phyloP scores from a whole-genome alignment of 2,329 filamentous ascomycete species.

The Fusarium mundagurra region DNA sequence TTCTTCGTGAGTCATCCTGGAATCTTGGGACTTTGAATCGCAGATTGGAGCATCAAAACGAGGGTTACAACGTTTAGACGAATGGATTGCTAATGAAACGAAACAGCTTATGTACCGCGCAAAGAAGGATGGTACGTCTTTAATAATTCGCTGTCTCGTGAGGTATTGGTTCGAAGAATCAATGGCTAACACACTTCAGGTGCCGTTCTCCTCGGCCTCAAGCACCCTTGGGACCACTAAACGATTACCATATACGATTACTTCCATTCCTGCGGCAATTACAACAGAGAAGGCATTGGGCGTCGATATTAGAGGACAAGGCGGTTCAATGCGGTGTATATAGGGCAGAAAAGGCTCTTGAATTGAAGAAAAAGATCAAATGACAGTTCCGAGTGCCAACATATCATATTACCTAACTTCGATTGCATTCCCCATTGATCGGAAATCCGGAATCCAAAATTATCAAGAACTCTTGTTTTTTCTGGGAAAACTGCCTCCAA shows the following conservation, averaged over 20 bases:
- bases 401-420: slow-evolving; percentile 67
- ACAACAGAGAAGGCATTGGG: slow-evolving; percentile 13
- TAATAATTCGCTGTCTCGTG: background rate
- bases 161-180: background rate
- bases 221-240: slow-evolving; percentile 96
- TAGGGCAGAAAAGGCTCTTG: slow-evolving; percentile 33
- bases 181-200: slow-evolving; percentile 52
- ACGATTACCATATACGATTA: slow-evolving; percentile 33
- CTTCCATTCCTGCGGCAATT: slow-evolving; percentile 17
- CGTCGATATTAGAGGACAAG: background rate
- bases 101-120: slow-evolving; percentile 90
- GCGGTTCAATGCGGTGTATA: slow-evolving; percentile 29
- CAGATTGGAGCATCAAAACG: background rate
- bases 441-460: background rate
- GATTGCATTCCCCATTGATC: slow-evolving; percentile 53
- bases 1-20: slow-evolving; percentile 80
- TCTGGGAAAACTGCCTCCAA: too few species aligned
- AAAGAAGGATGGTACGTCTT: slow-evolving; percentile 83
- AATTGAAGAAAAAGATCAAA: slow-evolving; percentile 22
- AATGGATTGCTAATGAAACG: slow-evolving; percentile 17
- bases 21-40: background rate
- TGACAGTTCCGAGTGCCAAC: background rate
- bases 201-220: slow-evolving; percentile 87
- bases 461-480: background rate
- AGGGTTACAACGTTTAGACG: background rate